Conservation (phyloP, 2,329 filamentous ascomycete genomes). For the Orbilia ellipsospora region DNA sequence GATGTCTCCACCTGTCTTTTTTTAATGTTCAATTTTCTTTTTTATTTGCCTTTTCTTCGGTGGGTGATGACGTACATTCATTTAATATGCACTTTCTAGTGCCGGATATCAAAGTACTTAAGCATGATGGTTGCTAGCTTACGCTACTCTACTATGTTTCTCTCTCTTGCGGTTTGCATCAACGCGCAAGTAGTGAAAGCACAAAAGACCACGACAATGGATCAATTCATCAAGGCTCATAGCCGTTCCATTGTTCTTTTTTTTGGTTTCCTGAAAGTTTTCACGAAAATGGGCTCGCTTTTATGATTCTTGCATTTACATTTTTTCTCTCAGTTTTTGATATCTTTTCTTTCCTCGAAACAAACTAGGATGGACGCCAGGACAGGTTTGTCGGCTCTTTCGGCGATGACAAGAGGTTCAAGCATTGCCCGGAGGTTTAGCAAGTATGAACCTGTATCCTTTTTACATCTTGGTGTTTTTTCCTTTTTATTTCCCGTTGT, state of each 20-base stretch:
- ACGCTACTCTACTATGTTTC: slow-evolving; percentile 11
- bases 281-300: not conserved
- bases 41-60: not conserved
- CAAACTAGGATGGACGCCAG: slow-evolving; percentile 49
- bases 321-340: no score
- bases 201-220: slow-evolving; percentile 13
- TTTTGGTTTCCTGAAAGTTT: slow-evolving; percentile 14
- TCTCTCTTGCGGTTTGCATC: slow-evolving; percentile 9
- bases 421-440: slow-evolving; percentile 54
- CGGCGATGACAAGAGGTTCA: slow-evolving; percentile 56
- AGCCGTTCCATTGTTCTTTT: slow-evolving; percentile 15
- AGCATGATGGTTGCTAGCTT: slow-evolving; percentile 5
- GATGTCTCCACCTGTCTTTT: slow-evolving; percentile 28
- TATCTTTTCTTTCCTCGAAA: slow-evolving; percentile 14
- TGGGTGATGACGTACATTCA: slow-evolving; percentile 22
- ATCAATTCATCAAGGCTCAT: slow-evolving; percentile 36
- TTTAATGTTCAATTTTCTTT: slow-evolving; percentile 8
- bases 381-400: slow-evolving; percentile 55
- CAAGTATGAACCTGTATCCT: slow-evolving; percentile 46
- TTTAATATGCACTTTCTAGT: slow-evolving; percentile 23
- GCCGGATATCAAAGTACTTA: slow-evolving; percentile 2
- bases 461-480: slow-evolving; percentile 51
- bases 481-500: slow-evolving; percentile 21
- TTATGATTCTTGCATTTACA: not conserved
- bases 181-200: slow-evolving; percentile 6